Evolutionary conservation across 169 alveolate genomes (phyloP).

Genomic region (Plasmodium adleri): DNA sequence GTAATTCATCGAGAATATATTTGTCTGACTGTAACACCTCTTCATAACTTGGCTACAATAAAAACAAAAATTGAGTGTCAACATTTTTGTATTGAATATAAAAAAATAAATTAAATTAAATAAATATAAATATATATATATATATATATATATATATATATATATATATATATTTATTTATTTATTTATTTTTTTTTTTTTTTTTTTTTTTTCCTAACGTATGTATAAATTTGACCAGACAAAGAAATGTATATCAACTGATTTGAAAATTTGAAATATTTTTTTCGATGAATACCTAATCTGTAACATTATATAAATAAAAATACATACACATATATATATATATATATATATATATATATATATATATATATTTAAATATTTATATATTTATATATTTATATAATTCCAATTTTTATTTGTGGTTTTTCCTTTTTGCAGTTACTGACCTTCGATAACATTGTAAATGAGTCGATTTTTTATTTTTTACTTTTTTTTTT

Average conservation of each 20-base stretch:
- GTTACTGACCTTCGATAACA: too few species aligned
- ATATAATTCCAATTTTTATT: too few species aligned
- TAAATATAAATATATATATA: neutral
- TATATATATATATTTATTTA: neutral
- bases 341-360: too few species aligned
- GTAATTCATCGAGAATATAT: conserved; percentile 24
- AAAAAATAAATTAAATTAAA: neutral
- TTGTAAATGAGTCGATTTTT: too few species aligned
- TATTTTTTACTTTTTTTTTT: too few species aligned
- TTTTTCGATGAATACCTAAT: conserved; percentile 53
- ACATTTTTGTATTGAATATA: neutral
- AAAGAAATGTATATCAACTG: conserved; percentile 63
- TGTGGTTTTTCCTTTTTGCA: too few species aligned
- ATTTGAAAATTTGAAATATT: conserved; percentile 6
- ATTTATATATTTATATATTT: too few species aligned
- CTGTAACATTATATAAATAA: conserved; percentile 10
- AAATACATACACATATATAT: neutral
- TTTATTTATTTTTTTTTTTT: neutral
- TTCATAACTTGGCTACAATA: conserved; percentile 7
- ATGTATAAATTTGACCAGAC: conserved; percentile 46
- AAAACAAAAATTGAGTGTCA: conserved; percentile 3
- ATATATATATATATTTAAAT: too few species aligned
- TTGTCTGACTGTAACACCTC: conserved; percentile 43
- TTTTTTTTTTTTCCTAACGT: conserved; percentile 31
- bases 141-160: conserved; percentile 1